A percentile compares a stretch with the other conserved stretches of the same genome.
These are phyloP conservation scores for Malus hybrid DNA, from an alignment of 331 rosid genomes.

Conservation along the genomic window DNA sequence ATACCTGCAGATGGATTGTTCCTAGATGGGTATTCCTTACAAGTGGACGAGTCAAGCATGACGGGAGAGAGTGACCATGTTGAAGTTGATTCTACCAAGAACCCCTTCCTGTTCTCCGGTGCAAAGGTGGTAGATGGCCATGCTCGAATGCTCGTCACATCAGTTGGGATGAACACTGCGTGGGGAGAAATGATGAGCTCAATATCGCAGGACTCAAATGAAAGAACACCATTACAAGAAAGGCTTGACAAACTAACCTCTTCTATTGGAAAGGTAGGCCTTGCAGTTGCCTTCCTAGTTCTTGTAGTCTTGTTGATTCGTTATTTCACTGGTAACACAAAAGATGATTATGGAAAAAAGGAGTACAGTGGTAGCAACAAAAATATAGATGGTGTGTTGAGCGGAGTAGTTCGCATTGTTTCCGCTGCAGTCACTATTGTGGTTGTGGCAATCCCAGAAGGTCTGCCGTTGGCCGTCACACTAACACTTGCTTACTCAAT, in stretches of 20 bases:
- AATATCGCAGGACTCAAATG: conserved; percentile 44
- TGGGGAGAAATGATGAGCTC: conserved; percentile 96
- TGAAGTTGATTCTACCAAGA: conserved; percentile 35
- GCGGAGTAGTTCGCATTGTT: conserved; percentile 48
- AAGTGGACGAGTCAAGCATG: conserved; percentile 86
- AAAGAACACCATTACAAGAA: conserved; percentile 73
- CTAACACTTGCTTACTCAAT: conserved; percentile 83
- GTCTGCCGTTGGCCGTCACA: conserved; percentile 81
- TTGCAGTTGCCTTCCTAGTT: conserved; percentile 66
- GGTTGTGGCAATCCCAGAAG: conserved; percentile 91
- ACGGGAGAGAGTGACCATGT: conserved; percentile 88
- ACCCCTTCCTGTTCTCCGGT: conserved; percentile 72
- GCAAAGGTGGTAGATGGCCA: conserved; percentile 70
- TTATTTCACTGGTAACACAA: conserved; percentile 62
- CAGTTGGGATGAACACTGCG: conserved; percentile 73
- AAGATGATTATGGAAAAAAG: conserved; percentile 29
- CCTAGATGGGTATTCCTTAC: conserved; percentile 57
- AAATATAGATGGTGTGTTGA: conserved; percentile 24
- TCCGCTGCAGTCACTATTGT: conserved; percentile 75
- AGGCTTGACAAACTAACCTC: conserved; percentile 71
- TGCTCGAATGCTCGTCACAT: conserved; percentile 60
- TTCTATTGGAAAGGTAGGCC: conserved; percentile 77
- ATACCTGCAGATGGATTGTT: conserved; percentile 84
- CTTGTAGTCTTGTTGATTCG: conserved; percentile 64
- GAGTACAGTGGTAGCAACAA: conserved; percentile 41